These are phyloP conservation scores for Komagataella pseudopastoris DNA, from an alignment of 805 yeast species.

Conservation along the genomic window DNA sequence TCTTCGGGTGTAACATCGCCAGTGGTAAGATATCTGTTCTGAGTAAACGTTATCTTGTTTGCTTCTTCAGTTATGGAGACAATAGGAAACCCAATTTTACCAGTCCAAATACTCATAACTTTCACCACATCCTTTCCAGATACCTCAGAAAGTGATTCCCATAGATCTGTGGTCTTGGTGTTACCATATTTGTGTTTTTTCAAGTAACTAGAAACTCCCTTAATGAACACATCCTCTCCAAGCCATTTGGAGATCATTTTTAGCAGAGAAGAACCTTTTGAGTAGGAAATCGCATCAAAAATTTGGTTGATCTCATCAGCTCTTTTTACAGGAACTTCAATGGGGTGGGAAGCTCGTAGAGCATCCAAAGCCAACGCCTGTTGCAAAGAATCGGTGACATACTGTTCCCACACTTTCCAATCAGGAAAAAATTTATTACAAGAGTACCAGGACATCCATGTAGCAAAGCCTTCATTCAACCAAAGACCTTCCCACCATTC, in stretches of 20 bases:
- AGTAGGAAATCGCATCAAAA: conserved; percentile 73
- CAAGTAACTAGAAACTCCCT: conserved; percentile 69
- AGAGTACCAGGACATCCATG: conserved; percentile 85
- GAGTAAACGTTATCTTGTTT: conserved; percentile 41
- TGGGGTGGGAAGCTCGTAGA: conserved; percentile 74
- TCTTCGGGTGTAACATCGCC: conserved; percentile 71
- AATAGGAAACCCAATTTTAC: conserved; percentile 67
- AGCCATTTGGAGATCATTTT: conserved; percentile 73
- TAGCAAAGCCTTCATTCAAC: conserved; percentile 84
- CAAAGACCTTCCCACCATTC: conserved; percentile 89
- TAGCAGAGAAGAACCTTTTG: conserved; percentile 68
- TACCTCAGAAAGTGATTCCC: conserved; percentile 60
- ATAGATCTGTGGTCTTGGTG: conserved; percentile 63
- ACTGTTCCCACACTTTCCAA: conserved; percentile 81
- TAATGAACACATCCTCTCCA: conserved; percentile 64
- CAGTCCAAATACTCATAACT: conserved; percentile 75
- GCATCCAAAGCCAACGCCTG: conserved; percentile 65
- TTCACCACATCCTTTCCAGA: conserved; percentile 59
- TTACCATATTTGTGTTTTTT: conserved; percentile 68
- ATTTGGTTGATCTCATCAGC: conserved; percentile 77
- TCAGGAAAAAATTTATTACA: conserved; percentile 67
- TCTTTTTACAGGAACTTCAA: conserved; percentile 67
- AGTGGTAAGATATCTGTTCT: conserved; percentile 62
- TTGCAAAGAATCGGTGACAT: conserved; percentile 67
- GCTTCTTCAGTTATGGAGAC: conserved; percentile 48